Percentiles rank a stretch among this genome's conserved stretches.
phyloP scores from a whole-genome alignment of 768 basidiomycete genomes.

The Suillus decipiens region DNA sequence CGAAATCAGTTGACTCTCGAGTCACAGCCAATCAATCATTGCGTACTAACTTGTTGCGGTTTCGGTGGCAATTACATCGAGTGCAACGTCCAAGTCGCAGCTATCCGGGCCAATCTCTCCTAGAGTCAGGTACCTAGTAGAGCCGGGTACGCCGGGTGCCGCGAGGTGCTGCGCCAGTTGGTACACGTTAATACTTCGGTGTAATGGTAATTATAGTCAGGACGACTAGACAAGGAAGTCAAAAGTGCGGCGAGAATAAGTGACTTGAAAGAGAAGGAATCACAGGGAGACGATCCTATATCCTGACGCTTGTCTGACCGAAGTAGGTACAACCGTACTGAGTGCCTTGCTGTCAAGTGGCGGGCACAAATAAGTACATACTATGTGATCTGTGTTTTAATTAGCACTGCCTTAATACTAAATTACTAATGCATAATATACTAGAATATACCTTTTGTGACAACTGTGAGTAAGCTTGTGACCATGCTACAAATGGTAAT shows the following conservation, averaged over 20 bases:
- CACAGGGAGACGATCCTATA: no score
- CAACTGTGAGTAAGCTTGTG: no score
- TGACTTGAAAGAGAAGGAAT: no score
- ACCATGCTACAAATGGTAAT: conserved; percentile 4
- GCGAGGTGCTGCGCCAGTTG: neutral
- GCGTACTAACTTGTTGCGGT: neutral
- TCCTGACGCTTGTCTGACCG: no score
- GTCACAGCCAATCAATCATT: neutral
- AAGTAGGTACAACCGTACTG: no score
- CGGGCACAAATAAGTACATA: no score
- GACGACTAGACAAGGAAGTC: neutral
- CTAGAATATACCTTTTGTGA: no score
- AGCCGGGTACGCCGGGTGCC: no score
- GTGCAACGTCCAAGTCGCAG: neutral
- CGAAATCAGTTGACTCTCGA: neutral
- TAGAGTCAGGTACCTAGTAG: neutral
- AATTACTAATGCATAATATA: no score
- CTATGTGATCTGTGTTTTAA: no score
- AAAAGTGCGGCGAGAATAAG: neutral
- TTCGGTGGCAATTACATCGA: neutral
- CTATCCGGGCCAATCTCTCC: neutral
- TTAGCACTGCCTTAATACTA: no score
- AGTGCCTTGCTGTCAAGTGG: no score
- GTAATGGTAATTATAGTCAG: neutral
- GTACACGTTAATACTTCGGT: neutral